phyloP scores from a whole-genome alignment of 345 rosid species.

The Gossypium ekmanianum region DNA sequence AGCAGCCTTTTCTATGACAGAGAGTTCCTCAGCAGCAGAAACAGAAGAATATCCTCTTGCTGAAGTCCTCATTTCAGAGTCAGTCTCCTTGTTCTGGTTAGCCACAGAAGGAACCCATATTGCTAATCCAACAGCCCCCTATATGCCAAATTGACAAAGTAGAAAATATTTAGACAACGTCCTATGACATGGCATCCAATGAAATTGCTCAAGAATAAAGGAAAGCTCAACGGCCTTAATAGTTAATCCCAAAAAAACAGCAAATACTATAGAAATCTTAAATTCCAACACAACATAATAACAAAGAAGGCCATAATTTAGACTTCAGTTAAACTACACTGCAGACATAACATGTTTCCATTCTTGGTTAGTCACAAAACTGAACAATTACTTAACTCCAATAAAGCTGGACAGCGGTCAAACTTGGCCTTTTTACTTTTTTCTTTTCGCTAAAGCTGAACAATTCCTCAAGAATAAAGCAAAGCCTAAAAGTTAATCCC shows the following conservation, averaged over 20 bases:
- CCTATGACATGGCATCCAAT: not conserved
- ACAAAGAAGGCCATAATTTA: not conserved
- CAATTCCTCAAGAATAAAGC: not conserved
- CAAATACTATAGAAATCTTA: not conserved
- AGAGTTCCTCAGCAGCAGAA: slow-evolving; percentile 59
- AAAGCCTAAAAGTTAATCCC: not conserved
- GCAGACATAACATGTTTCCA: not conserved
- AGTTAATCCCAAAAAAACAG: not conserved
- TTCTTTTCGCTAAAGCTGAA: too few relatives aligned
- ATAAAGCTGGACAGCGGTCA: not conserved
- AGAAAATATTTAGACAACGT: not conserved
- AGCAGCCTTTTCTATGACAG: slow-evolving; percentile 42
- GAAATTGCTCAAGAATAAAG: not conserved
- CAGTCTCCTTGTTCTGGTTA: slow-evolving; percentile 77
- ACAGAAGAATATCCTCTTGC: slow-evolving; percentile 76
- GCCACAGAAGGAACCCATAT: slow-evolving; percentile 99
- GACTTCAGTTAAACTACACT: not conserved
- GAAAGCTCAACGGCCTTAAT: not conserved
- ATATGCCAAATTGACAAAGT: slow-evolving; percentile 19
- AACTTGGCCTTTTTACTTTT: not conserved
- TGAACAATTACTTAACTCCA: not conserved
- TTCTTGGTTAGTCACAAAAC: slow-evolving; percentile 2
- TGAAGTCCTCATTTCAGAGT: slow-evolving; percentile 51
- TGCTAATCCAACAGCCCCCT: slow-evolving; percentile 99
- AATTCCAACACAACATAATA: not conserved